Evolutionary conservation across 192 early-diverging fungal genomes (phyloP), one percentile per base, ranked within the genome.

Genomic region (Coemansia sp.): DNA sequence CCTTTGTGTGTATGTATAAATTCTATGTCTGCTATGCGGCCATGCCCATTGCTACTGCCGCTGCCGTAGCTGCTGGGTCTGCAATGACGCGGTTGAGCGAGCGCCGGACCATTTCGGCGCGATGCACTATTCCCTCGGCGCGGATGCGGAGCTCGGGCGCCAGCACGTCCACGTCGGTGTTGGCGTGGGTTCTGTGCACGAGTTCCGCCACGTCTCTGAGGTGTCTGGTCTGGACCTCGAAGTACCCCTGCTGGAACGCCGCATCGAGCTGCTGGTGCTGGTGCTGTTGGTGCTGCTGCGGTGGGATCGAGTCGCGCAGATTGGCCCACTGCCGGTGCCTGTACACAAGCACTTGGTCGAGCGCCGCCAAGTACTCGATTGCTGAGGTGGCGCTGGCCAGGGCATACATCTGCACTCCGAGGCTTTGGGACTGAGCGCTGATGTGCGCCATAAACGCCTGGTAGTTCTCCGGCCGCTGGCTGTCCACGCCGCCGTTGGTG

Each of bases 241-340:
- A 37, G 65, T 76, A 46, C 83, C 70, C n/a, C n/a, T n/a, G n/a
- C n/a, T n/a, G n/a, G n/a, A n/a, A n/a, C n/a, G n/a, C n/a, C n/a
- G n/a, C n/a, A n/a, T n/a, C n/a, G n/a, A n/a, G n/a, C n/a, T n/a
- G n/a, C n/a, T n/a, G n/a, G n/a, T n/a, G n/a, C n/a, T n/a, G n/a
- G n/a, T n/a, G n/a, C n/a, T n/a, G n/a, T n/a, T n/a, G n/a, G n/a
- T n/a, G n/a, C n/a, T n/a, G n/a, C n/a, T 90, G 77, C 56, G 90
- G 86, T 39, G 89, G 85, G 42, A 91, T 88, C 48, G 92, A 90
- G 69, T 88, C 85, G 68, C 90, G 91, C 26, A 90, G 85, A 60
- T 92, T 90, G 60, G 80, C 85, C 92, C 92, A 94, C 63, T 94
- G 92, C 18, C 89, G 82, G 67, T 86, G 81, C 42, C 92, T 73